A percentile compares a stretch with the other conserved stretches of the same genome.
Conservation (phyloP, 1,139 yeast genomes). For the Blastobotrys elegans region DNA sequence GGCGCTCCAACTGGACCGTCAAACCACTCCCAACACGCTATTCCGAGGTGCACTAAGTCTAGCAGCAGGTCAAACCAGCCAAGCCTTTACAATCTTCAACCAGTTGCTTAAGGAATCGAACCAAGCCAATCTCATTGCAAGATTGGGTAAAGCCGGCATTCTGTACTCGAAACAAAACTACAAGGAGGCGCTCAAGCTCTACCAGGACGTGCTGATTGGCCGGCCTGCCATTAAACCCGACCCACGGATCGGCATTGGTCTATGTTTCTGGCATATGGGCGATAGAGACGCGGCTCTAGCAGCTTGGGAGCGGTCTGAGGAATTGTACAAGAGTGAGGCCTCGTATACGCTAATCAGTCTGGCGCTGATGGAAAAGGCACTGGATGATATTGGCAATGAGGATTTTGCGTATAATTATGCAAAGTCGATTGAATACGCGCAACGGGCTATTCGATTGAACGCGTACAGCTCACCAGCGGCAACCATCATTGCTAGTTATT, state of each 20-base stretch:
- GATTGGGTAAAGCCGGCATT: constrained; percentile 81
- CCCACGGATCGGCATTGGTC: constrained; percentile 91
- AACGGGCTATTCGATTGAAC: constrained; percentile 35
- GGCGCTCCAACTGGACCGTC: constrained; percentile 33
- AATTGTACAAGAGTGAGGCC: constrained; percentile 54
- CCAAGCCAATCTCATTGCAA: constrained; percentile 63
- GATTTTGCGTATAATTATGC: constrained; percentile 33
- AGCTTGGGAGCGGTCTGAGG: constrained; percentile 80
- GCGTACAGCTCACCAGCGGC: constrained; percentile 41
- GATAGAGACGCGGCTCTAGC: constrained; percentile 70
- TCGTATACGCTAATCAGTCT: constrained; percentile 65
- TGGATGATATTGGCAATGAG: constrained; percentile 34
- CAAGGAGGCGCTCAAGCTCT: constrained; percentile 66
- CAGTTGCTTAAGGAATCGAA: constrained; percentile 33
- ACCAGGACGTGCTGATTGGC: constrained; percentile 73
- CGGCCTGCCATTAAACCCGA: constrained; percentile 80
- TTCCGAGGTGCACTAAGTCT: constrained; percentile 53
- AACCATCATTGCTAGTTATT: constrained; percentile 48
- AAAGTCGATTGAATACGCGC: constrained; percentile 35
- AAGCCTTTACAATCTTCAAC: constrained; percentile 45
- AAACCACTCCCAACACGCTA: constrained; percentile 34
- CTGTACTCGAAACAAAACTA: constrained; percentile 69
- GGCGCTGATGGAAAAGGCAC: constrained; percentile 62
- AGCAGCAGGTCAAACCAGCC: constrained; percentile 61
- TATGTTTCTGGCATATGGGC: constrained; percentile 86